Evolutionary conservation across 1,284 basidiomycete species (phyloP).

Genomic region (Trichosporon sp.): DNA sequence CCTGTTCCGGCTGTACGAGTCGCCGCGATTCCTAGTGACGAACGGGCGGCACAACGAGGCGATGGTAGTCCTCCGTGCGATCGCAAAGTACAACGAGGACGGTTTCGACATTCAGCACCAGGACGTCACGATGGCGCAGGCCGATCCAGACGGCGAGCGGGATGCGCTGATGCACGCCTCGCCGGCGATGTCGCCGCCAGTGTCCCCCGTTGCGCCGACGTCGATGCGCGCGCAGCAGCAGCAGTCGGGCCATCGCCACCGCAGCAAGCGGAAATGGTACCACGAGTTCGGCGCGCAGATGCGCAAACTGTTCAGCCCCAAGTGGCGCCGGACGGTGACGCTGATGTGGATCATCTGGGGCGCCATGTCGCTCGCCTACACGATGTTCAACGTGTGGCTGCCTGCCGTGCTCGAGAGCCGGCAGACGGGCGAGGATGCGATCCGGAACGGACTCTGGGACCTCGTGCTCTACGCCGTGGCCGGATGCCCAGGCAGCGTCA

Average conservation of each 20-base stretch:
- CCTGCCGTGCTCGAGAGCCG: slow-evolving; percentile 69
- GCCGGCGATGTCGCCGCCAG: not conserved
- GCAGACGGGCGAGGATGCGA: slow-evolving; percentile 50
- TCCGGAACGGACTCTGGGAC: slow-evolving; percentile 69
- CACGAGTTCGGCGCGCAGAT: slow-evolving; percentile 62
- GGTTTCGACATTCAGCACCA: slow-evolving; percentile 60
- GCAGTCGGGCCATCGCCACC: not conserved
- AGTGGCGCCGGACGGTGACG: slow-evolving; percentile 76
- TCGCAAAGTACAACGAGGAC: slow-evolving; percentile 76
- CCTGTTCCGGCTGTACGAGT: slow-evolving; percentile 87
- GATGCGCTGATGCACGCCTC: not conserved
- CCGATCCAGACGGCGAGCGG: not conserved
- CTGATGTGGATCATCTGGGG: slow-evolving; percentile 82
- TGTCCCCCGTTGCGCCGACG: slow-evolving; percentile 8
- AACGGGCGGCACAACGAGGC: slow-evolving; percentile 76
- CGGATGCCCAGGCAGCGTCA: slow-evolving; percentile 76
- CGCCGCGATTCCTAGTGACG: slow-evolving; percentile 82
- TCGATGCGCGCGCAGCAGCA: not conserved
- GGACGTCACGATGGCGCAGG: slow-evolving; percentile 55
- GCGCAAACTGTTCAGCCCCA: slow-evolving; percentile 66
- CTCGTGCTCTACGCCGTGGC: slow-evolving; percentile 63
- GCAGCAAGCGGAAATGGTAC: slow-evolving; percentile 9
- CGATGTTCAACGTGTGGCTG: slow-evolving; percentile 95
- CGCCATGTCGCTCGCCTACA: slow-evolving; percentile 73
- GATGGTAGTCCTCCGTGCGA: slow-evolving; percentile 68